Base-by-base conservation (phyloP, 2,329 filamentous ascomycete species). In the Orbilia ellipsospora region DNA sequence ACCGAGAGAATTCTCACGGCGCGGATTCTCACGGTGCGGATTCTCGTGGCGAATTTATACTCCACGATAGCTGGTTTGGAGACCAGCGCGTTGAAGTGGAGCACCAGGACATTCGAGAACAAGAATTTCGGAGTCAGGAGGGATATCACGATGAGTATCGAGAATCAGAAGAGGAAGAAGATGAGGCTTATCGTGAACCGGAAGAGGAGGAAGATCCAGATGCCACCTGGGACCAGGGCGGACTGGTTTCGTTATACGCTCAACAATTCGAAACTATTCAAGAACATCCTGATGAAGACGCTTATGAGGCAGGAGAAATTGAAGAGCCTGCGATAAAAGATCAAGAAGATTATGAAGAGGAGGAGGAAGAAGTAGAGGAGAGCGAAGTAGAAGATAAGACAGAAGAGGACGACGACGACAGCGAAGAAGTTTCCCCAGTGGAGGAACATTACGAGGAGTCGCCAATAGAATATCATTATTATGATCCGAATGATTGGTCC, bases 121-220 rank as follows among this genome's bases (percentile, higher is more conserved):
- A 18, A 10, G 44, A 48, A 48, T 15, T n/a, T 48, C 6, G 8
- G 31, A 36, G 6, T 36, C 31, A 6, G 1, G 31, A 36, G 31
- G 31, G 8, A 6, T 6, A 36, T 10, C 31, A 36, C 8, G 6
- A 36, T 7, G 31, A 36, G 3, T 36, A 36, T 6, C 31, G 31
- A 10, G 31, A 36, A 36, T 36, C 31, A 36, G 31, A 48, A 48
- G 13, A 48, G n/a, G 5, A 5, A 15, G 44, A 48, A 13, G 13
- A 48, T 18, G 44, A 48, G 13, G 10, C 7, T 15, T 48, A 56
- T 56, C 13, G 28, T 36, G 50, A 20, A 52, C 16, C n/a, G 3
- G 31, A 42, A 18, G 54, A 57, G 20, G 54, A 57, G 40, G 54
- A 57, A 13, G 55, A 59, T 7, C 36, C 44, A 26, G 52, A 56